A percentile compares a stretch with the other conserved stretches of the same genome.
Evolutionary conservation across 1,284 basidiomycete species (phyloP).

Genomic region (Phellopilus nigrolimitatus): DNA sequence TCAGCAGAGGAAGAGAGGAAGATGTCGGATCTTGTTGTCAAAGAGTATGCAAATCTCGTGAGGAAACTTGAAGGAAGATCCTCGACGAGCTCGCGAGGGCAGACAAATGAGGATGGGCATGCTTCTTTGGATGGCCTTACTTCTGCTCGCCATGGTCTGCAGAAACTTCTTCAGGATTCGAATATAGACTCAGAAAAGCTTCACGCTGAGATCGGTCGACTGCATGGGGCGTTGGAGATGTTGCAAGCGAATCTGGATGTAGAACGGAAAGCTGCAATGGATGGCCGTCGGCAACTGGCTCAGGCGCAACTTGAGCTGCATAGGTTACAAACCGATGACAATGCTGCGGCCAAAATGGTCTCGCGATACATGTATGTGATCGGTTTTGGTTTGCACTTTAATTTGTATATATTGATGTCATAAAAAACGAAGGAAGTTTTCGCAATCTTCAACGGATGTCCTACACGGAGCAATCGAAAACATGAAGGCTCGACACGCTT

Average conservation of each 20-base stretch:
- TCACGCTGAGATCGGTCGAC: constrained; percentile 40
- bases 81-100: constrained; percentile 18
- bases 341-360: constrained; percentile 78
- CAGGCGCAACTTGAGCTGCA: constrained; percentile 53
- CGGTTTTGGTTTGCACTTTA: constrained; percentile 4
- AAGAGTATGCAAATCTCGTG: constrained; percentile 68
- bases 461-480: constrained; percentile 63
- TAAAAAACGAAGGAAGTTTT: constrained; percentile 67
- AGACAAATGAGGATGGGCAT: background rate
- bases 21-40: constrained; percentile 58
- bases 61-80: constrained; percentile 49
- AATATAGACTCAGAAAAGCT: constrained; percentile 42
- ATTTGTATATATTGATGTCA: constrained; percentile 11
- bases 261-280: constrained; percentile 39
- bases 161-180: constrained; percentile 48
- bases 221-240: constrained; percentile 42
- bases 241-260: constrained; percentile 41
- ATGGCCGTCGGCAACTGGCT: constrained; percentile 43
- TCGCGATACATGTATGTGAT: constrained; percentile 76
- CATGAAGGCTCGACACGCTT: constrained; percentile 55
- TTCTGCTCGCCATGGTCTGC: constrained; percentile 33
- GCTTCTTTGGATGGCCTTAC: constrained; percentile 12
- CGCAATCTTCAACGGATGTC: constrained; percentile 70
- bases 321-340: constrained; percentile 62
- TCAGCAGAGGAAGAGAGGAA: constrained; percentile 50